phyloP scores from a whole-genome alignment of 768 basidiomycete genomes.

The Tricholomella constricta region DNA sequence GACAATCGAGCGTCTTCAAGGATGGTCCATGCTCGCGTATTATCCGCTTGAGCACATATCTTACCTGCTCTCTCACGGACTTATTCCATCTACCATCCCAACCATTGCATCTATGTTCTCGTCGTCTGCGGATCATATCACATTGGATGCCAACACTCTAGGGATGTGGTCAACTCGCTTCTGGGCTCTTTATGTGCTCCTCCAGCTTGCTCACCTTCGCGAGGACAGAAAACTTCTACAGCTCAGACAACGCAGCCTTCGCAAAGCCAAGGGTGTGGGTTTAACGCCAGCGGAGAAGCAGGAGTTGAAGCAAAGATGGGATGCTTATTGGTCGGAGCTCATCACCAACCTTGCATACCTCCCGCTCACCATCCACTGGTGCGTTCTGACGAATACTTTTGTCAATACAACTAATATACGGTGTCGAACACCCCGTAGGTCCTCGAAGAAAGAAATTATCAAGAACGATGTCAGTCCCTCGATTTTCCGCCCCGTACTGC shows the following conservation, averaged over 20 bases:
- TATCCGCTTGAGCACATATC: slow-evolving; percentile 79
- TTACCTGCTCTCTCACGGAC: slow-evolving; percentile 61
- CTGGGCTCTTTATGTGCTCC: slow-evolving; percentile 78
- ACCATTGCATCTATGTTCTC: slow-evolving; percentile 45
- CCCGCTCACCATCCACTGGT: slow-evolving; percentile 89
- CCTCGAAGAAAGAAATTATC: slow-evolving; percentile 66
- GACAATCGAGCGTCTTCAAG: slow-evolving; percentile 80
- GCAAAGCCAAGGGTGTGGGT: slow-evolving; percentile 56
- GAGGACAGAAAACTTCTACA: slow-evolving; percentile 67
- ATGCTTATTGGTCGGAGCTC: slow-evolving; percentile 70
- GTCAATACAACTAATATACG: too few relatives aligned
- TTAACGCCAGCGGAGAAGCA: slow-evolving; percentile 51
- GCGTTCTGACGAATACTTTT: slow-evolving; percentile 17
- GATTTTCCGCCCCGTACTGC: not conserved
- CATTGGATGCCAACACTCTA: slow-evolving; percentile 48
- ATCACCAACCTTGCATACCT: slow-evolving; percentile 74
- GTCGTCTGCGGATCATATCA: slow-evolving; percentile 41
- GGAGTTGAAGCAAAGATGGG: slow-evolving; percentile 61
- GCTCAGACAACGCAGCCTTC: slow-evolving; percentile 54
- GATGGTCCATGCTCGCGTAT: slow-evolving; percentile 76
- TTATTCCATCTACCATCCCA: slow-evolving; percentile 59
- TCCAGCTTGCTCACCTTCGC: slow-evolving; percentile 73
- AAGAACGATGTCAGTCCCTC: slow-evolving; percentile 55
- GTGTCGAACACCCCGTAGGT: slow-evolving; percentile 51
- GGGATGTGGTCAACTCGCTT: slow-evolving; percentile 76